These are phyloP conservation scores for Pichia sp. DNA, from an alignment of 1,139 yeast genomes.

Conservation along the genomic window DNA sequence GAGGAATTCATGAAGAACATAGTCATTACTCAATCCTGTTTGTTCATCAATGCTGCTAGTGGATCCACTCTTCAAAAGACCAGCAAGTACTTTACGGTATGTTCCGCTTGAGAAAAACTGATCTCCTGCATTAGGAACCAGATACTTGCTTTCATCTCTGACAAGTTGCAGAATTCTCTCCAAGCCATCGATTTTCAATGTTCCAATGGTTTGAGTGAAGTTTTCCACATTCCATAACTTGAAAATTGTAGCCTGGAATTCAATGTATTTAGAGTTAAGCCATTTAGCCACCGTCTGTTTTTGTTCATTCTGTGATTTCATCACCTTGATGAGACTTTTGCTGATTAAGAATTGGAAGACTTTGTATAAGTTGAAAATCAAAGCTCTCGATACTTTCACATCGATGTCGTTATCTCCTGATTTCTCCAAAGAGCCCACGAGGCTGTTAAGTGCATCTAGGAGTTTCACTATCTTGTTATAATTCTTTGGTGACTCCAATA, in stretches of 20 bases:
- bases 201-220: conserved; percentile 28
- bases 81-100: conserved; percentile 40
- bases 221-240: conserved; percentile 31
- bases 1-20: conserved; percentile 53
- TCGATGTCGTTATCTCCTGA: conserved; percentile 10
- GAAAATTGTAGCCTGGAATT: conserved; percentile 42
- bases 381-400: conserved; percentile 34
- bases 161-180: conserved; percentile 59
- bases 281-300: conserved; percentile 47
- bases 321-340: conserved; percentile 16
- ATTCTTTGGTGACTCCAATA: conserved; percentile 35
- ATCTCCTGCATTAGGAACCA: conserved; percentile 43
- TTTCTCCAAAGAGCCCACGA: conserved; percentile 24
- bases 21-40: conserved; percentile 47
- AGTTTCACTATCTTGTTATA: conserved; percentile 48
- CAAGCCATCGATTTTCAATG: conserved; percentile 53
- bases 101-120: conserved; percentile 59
- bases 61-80: conserved; percentile 35
- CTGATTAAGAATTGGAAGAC: conserved; percentile 49
- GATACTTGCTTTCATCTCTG: conserved; percentile 48
- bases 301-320: conserved; percentile 36
- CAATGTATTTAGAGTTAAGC: conserved; percentile 54
- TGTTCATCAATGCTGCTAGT: conserved; percentile 29
- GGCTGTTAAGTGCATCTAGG: conserved; percentile 32
- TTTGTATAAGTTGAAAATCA: conserved; percentile 47